phyloP scores from a whole-genome alignment of 2,329 filamentous ascomycete species.

The Emmonsia crescens region DNA sequence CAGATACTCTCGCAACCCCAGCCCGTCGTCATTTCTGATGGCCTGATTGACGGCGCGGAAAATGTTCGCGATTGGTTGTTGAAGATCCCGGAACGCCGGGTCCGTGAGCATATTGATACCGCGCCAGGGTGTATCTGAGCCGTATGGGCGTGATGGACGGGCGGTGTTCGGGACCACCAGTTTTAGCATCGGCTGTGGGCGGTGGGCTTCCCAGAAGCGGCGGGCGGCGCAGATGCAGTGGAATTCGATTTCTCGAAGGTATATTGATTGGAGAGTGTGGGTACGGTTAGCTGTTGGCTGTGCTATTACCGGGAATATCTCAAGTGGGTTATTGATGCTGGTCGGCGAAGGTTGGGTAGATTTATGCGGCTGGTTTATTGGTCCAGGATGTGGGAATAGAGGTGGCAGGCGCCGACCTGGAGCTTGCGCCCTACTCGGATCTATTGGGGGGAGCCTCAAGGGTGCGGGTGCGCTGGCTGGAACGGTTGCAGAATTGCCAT shows the following conservation, averaged over 20 bases:
- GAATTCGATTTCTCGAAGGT: not conserved
- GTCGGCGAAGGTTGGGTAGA: no score
- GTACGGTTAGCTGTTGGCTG: not conserved
- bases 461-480: not conserved
- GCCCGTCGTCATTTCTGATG: not conserved
- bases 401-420: not conserved
- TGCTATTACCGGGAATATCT: not conserved
- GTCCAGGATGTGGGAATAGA: not conserved
- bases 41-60: not conserved
- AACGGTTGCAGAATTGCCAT: not conserved
- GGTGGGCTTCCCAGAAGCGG: slow-evolving; percentile 3
- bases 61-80: not conserved
- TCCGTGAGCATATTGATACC: not conserved
- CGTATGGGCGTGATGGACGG: not conserved
- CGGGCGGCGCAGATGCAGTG: slow-evolving; percentile 3
- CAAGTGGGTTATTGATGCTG: not conserved
- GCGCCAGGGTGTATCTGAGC: not conserved
- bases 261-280: not conserved
- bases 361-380: not conserved
- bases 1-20: slow-evolving; percentile 1
- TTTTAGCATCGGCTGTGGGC: not conserved
- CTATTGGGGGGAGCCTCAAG: not conserved
- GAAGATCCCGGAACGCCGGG: not conserved
- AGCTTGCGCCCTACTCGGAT: not conserved
- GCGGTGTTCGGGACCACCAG: not conserved